Evolutionary conservation across 352 stramenopile species (phyloP).

Genomic region (Elongisporangium undulatum): DNA sequence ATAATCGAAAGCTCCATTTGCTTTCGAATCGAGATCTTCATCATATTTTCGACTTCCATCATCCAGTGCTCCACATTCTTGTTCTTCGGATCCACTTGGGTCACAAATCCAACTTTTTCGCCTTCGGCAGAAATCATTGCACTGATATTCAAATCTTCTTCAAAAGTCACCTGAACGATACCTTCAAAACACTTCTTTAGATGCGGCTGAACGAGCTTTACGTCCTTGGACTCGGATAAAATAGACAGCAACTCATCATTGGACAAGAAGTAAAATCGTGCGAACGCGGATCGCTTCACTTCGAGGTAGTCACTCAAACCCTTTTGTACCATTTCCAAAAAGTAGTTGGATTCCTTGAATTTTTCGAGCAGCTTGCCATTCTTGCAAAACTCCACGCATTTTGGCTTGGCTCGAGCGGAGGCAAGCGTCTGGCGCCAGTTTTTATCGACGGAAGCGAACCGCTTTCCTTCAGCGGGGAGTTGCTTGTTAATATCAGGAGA

Average conservation of each 20-base stretch:
- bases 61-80: slow-evolving; percentile 97
- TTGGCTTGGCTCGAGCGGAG: slow-evolving; percentile 79
- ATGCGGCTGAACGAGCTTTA: slow-evolving; percentile 92
- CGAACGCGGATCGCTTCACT: slow-evolving; percentile 91
- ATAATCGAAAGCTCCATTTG: slow-evolving; percentile 91
- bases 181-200: slow-evolving; percentile 96
- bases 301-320: slow-evolving; percentile 94
- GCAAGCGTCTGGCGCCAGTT: slow-evolving; percentile 92
- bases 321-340: slow-evolving; percentile 95
- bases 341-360: slow-evolving; percentile 92
- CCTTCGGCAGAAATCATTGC: slow-evolving; percentile 90
- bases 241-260: slow-evolving; percentile 95
- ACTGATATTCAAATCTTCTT: slow-evolving; percentile 88
- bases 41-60: slow-evolving; percentile 92
- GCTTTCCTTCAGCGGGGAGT: slow-evolving; percentile 91
- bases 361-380: slow-evolving; percentile 90
- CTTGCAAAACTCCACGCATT: slow-evolving; percentile 90
- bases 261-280: slow-evolving; percentile 94
- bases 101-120: slow-evolving; percentile 85
- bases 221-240: slow-evolving; percentile 94
- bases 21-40: slow-evolving; percentile 89
- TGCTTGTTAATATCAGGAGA: slow-evolving; percentile 96
- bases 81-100: slow-evolving; percentile 85
- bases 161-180: slow-evolving; percentile 91
- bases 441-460: slow-evolving; percentile 94